Evolutionary conservation across 331 rosid genomes (phyloP), one percentile per base, ranked within the genome.

Genomic region (Rhamnella rubrinervis): DNA sequence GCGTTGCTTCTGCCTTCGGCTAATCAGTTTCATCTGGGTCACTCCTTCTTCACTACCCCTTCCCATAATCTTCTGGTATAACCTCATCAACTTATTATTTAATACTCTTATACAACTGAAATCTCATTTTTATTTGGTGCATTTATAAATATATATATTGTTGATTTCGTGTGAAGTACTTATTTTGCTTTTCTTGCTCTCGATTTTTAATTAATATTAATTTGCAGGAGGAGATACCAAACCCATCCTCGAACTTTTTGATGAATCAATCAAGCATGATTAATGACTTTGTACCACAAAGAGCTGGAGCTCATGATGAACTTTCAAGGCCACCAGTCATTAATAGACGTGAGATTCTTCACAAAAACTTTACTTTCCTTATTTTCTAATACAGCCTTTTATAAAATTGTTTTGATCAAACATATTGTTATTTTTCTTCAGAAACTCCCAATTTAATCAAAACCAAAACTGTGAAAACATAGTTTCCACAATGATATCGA

Each of bases 1-100:
- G 98, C 82, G 17, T 64, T 90, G 81, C 96, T 93, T 75, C 75
- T 93, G 72, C 96, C 97, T n/a, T 81, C 97, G 4, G 28, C 96
- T 4, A 85, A 85, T 71, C 98, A 93, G 73, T 90, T 88, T 77
- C 97, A 82, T 82, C 81, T 86, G 55, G 84, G 86, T 10, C 97
- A 92, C 84, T 87, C 98, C 72, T 85, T 88, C 81, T 88, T 86
- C 86, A 71, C 88, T 63, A 91, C 96, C 66, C 81, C 96, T 8
- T 53, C 96, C 66, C 96, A 90, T 65, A 90, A 85, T 76, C 81
- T 86, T 72, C 76, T 88, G 91, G 96, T 93, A 83, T 13, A 19
- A 31, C 35, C 3, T 31, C 35, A 31, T 31, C 35, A 31, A 31
- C 35, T 31, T 26, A 3, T 26, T 26, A 26, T 26, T 26, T 26